Evolutionary conservation across 2,329 filamentous ascomycete species (phyloP), one percentile per base, ranked within the genome.

Genomic region (Clathrospora elynae): DNA sequence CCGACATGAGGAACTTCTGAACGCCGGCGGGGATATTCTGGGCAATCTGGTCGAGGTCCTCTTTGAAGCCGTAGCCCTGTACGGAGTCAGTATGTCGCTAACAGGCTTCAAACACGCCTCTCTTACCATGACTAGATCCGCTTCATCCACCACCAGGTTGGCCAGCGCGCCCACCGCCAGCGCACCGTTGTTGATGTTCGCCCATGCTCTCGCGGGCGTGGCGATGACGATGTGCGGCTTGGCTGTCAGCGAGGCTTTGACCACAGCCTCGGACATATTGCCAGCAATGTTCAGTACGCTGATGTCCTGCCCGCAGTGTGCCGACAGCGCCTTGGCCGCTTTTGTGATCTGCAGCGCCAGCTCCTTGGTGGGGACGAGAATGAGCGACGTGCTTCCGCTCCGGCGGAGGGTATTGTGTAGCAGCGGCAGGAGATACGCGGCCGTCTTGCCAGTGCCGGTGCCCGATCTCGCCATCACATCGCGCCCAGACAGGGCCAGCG

Each of bases 381-480:
- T 87, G 13, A 99, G 81, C n/a, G 84, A 85, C 3, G 87, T 82
- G 38, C 75, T 74, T 75, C 84, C 83, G 72, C 96, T 96, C 55
- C 83, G 82, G 66, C 86, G 88, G 42, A 99, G 74, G 49, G 96
- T 88, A 23, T 82, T 81, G 57, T 96, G 87, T 11, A 99, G 73
- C n/a, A 96, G 80, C 1, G 93, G 93, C 28, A 99, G 78, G 5
- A 96, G 76, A 67, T 97, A 97, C 35, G 93, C 92, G n/a, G 90
- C 90, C 8, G 93, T 99, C 78, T 99, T 99, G 57, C 93, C 93
- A 3, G 91, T 96, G 9, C 93, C 93, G 4, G 93, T 97, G 71
- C 92, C 95, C 24, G 92, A 90, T 64, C 92, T 90, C 40, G 90
- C 91, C 25, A 97, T 77, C 33, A 99, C 84, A 77, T 97, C 90